Conservation (phyloP, 2,329 filamentous ascomycete genomes). For the Coleophoma eucalyptorum region DNA sequence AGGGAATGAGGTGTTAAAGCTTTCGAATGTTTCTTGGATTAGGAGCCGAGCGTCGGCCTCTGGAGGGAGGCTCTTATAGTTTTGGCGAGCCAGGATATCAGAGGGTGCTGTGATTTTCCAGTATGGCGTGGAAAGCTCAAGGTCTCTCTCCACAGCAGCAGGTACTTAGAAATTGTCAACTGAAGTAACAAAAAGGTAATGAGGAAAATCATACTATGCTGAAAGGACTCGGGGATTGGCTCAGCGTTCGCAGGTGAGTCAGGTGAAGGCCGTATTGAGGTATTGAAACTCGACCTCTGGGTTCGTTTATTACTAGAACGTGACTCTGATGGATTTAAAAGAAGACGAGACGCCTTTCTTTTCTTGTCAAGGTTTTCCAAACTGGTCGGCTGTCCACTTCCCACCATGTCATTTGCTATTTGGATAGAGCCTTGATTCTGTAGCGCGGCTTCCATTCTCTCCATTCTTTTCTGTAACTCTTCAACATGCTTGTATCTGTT, state of each 20-base stretch:
- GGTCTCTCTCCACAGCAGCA: no score
- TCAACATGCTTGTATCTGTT: constrained; percentile 5
- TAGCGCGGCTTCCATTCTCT: neutral
- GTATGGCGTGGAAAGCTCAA: neutral
- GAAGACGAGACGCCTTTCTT: neutral
- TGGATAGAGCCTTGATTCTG: neutral
- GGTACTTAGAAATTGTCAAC: neutral
- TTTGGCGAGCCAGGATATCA: constrained; percentile 3
- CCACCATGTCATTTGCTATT: neutral
- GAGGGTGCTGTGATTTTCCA: constrained; percentile 3
- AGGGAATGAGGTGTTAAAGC: constrained; percentile 11
- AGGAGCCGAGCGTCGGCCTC: constrained; percentile 6
- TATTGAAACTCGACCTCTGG: neutral
- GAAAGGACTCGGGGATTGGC: neutral
- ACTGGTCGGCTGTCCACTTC: neutral
- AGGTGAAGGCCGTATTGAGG: neutral
- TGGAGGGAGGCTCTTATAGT: constrained; percentile 3
- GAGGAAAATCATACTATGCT: neutral
- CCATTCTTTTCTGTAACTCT: neutral
- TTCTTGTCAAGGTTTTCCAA: neutral
- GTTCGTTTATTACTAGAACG: neutral
- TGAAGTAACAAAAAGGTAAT: neutral
- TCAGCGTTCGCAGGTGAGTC: no score
- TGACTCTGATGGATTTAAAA: no score
- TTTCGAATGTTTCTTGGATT: constrained; percentile 8